Percentiles rank a stretch among this genome's conserved stretches.
Evolutionary conservation across 768 basidiomycete genomes (phyloP).

Genomic region (Daedaleopsis nitida): DNA sequence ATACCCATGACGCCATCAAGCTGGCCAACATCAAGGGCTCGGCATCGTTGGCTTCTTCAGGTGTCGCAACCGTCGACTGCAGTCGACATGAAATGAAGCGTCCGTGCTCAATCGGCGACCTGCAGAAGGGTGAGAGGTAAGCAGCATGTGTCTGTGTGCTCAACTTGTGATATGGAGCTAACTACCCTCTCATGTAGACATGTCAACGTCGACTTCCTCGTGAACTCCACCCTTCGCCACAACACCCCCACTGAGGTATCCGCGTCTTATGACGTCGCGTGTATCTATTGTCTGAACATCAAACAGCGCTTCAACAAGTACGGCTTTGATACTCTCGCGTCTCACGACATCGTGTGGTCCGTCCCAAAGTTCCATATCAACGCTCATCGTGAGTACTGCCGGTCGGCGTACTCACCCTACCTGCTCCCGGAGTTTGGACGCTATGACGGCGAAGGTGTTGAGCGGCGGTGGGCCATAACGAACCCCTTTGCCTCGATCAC

Average conservation of each 20-base stretch:
- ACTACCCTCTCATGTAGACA: too few species aligned
- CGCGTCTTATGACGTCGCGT: slow-evolving; percentile 27
- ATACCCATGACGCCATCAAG: slow-evolving; percentile 18
- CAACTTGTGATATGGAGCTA: too few species aligned
- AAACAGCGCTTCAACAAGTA: slow-evolving; percentile 2
- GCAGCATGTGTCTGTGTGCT: too few species aligned
- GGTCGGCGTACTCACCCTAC: slow-evolving; percentile 33
- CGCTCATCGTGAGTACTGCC: slow-evolving; percentile 35
- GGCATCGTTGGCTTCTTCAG: slow-evolving; percentile 8
- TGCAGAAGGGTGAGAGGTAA: slow-evolving; percentile 31
- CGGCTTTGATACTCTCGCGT: background rate
- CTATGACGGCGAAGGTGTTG: slow-evolving; percentile 40
- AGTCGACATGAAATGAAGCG: slow-evolving; percentile 27
- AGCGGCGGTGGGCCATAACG: slow-evolving; percentile 38
- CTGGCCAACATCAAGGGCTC: slow-evolving; percentile 14
- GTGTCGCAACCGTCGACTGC: slow-evolving; percentile 20
- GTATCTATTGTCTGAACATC: slow-evolving; percentile 24
- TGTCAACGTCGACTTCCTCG: slow-evolving; percentile 28
- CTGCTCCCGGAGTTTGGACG: slow-evolving; percentile 30
- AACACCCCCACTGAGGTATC: background rate
- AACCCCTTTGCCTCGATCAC: slow-evolving; percentile 35
- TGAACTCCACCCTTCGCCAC: background rate
- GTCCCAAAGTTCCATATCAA: slow-evolving; percentile 45
- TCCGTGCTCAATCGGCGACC: slow-evolving; percentile 25
- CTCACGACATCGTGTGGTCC: slow-evolving; percentile 12